Evolutionary conservation across 2,329 filamentous ascomycete genomes (phyloP).

Genomic region (Colletotrichum paranaense): DNA sequence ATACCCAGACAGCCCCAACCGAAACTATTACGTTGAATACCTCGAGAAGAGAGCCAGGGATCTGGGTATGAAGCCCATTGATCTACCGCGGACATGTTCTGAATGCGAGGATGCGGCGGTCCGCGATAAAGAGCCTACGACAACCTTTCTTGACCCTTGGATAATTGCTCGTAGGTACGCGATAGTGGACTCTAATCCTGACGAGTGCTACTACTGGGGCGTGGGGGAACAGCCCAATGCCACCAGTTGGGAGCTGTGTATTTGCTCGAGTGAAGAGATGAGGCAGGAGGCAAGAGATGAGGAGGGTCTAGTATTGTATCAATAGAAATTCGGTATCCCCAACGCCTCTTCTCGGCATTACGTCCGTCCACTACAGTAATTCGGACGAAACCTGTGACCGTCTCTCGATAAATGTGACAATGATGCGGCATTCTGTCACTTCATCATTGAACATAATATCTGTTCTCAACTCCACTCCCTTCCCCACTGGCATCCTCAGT

Average conservation of each 20-base stretch:
- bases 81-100: background rate
- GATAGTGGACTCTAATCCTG: background rate
- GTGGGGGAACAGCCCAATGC: slow-evolving; percentile 1
- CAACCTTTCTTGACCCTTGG: background rate
- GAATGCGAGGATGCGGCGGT: slow-evolving; percentile 5
- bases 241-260: slow-evolving; percentile 4
- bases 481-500: too few species aligned
- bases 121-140: slow-evolving; percentile 10
- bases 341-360: too few species aligned
- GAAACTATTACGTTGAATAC: slow-evolving; percentile 8
- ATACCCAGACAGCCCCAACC: background rate
- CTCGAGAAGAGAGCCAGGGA: background rate
- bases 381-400: too few species aligned
- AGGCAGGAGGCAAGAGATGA: background rate
- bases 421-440: too few species aligned
- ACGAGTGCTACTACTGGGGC: background rate
- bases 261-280: slow-evolving; percentile 15
- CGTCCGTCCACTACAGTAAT: too few species aligned
- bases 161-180: background rate
- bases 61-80: background rate
- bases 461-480: too few species aligned
- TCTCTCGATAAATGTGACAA: too few species aligned
- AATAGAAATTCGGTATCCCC: too few species aligned
- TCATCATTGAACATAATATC: too few species aligned
- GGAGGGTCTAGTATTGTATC: background rate